These are phyloP conservation scores for Mycena citricolor DNA, from an alignment of 1,284 basidiomycete species.

Conservation along the genomic window DNA sequence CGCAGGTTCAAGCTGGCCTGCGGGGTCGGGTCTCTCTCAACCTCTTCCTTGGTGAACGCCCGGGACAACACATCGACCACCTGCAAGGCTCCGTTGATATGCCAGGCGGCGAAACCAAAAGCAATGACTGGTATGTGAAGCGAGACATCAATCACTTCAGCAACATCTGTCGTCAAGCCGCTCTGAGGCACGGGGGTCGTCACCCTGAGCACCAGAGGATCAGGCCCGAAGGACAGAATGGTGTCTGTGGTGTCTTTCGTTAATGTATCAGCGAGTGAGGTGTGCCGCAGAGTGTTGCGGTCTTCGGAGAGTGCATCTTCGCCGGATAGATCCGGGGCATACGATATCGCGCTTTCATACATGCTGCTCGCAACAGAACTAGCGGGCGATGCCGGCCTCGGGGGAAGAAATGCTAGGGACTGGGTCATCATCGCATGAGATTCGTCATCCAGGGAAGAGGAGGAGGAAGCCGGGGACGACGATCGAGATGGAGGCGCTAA, in stretches of 20 bases:
- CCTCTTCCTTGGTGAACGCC: too few relatives aligned
- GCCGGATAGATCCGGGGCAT: slow-evolving; percentile 21
- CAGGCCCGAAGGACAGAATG: slow-evolving; percentile 56
- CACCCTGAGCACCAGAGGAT: slow-evolving; percentile 55
- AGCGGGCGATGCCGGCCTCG: slow-evolving; percentile 42
- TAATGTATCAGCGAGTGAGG: slow-evolving; percentile 7
- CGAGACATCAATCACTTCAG: slow-evolving; percentile 34
- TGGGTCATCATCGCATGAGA: slow-evolving; percentile 70
- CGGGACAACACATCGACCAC: slow-evolving; percentile 40
- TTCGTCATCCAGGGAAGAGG: slow-evolving; percentile 64
- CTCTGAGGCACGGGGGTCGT: slow-evolving; percentile 36
- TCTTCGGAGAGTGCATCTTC: slow-evolving; percentile 5
- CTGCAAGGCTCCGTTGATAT: slow-evolving; percentile 49
- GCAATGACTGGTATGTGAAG: slow-evolving; percentile 51
- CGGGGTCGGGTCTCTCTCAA: too few relatives aligned
- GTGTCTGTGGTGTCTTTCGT: slow-evolving; percentile 30
- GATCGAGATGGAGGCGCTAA: slow-evolving; percentile 29
- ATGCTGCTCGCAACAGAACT: slow-evolving; percentile 55
- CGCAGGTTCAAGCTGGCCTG: too few relatives aligned
- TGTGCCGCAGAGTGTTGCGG: background rate
- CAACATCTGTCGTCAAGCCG: slow-evolving; percentile 1
- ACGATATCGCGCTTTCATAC: slow-evolving; percentile 73
- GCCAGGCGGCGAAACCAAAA: slow-evolving; percentile 51
- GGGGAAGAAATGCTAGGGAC: slow-evolving; percentile 61
- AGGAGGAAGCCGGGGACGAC: slow-evolving; percentile 44